Percentiles rank a stretch among this genome's conserved stretches.
phyloP scores from a whole-genome alignment of 2,329 filamentous ascomycete genomes.

The Fusarium sambucinum region DNA sequence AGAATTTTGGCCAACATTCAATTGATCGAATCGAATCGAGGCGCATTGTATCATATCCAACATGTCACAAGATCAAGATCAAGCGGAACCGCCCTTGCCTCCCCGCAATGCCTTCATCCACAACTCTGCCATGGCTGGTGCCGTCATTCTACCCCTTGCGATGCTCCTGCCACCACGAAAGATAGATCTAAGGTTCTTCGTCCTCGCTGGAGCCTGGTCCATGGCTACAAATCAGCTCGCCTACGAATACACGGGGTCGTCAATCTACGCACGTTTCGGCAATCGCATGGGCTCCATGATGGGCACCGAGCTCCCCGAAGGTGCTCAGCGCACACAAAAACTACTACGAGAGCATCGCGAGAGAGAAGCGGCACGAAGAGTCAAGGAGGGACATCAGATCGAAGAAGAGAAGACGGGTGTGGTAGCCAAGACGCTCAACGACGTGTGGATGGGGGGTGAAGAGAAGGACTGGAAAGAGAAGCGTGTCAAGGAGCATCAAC shows the following conservation, averaged over 20 bases:
- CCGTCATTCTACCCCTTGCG: constrained; percentile 61
- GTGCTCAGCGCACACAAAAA: constrained; percentile 61
- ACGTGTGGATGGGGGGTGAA: constrained; percentile 71
- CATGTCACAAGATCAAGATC: constrained; percentile 49
- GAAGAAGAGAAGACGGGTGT: constrained; percentile 51
- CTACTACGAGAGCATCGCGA: constrained; percentile 62
- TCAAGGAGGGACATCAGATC: constrained; percentile 30
- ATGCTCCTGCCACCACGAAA: constrained; percentile 66
- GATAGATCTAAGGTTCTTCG: constrained; percentile 62
- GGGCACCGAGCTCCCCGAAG: constrained; percentile 68
- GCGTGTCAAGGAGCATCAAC: constrained; percentile 63
- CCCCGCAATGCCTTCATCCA: constrained; percentile 57
- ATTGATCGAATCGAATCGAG: not conserved
- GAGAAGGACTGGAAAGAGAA: constrained; percentile 66
- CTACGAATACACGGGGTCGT: constrained; percentile 68
- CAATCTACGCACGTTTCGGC: constrained; percentile 62
- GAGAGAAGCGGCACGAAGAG: constrained; percentile 52
- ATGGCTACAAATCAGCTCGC: constrained; percentile 67
- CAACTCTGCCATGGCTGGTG: constrained; percentile 62
- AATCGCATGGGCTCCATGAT: constrained; percentile 60
- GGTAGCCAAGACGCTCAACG: constrained; percentile 55
- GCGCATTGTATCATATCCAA: not conserved
- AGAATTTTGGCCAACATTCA: not conserved
- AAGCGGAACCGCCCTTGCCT: constrained; percentile 47
- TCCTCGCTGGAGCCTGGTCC: constrained; percentile 64